Base-by-base conservation (phyloP, 108 stramenopile genomes). In the Cyclotella atomus region DNA sequence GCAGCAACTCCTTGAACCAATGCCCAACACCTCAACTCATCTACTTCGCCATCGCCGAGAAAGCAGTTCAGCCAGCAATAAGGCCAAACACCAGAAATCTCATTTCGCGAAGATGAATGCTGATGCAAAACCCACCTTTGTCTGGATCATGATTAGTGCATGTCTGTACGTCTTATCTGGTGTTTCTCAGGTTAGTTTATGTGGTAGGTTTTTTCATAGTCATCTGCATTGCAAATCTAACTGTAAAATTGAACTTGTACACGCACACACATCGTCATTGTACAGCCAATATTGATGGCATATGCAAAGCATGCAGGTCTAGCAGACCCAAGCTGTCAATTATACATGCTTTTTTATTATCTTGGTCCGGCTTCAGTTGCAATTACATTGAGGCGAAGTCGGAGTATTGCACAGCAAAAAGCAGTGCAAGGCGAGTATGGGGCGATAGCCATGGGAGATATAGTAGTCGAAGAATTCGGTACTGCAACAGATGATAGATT, bases 281-380 rank as follows among this genome's bases (percentile, higher is more conserved):
- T 38, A 36, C 25, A 61, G 60, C 60, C 60, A 15, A 68, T 53
- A 27, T 3, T 53, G 12, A 68, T 68, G 54, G 36, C 55, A 6
- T 68, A 89, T 25, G 70, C 84, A n/a, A 81, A 84, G 56, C 76
- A 84, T 34, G 83, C 81, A 15, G 90, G 89, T 1, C 46, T 89
- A 27, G 84, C 87, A 50, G 76, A 90, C 72, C 61, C 87, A 17
- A 73, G 49, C 4, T 81, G 83, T 54, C 92, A 94, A 59, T 54
- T 91, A 9, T 94, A 91, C 73, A 91, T 94, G 90, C 55, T 89
- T 20, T 88, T 90, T 70, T 90, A 89, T 60, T 93, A 90, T 59
- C 53, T 87, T 12, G 89, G 89, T 44, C 89, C 89, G 5, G 81
- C 87, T n/a, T 54, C 35, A 12, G 82, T 74, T 2, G 77, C 38